Percentiles rank a stretch among this genome's conserved stretches.
These are phyloP conservation scores for Talaromyces trachyspermus DNA, from an alignment of 495 filamentous ascomycete genomes.

Conservation along the genomic window DNA sequence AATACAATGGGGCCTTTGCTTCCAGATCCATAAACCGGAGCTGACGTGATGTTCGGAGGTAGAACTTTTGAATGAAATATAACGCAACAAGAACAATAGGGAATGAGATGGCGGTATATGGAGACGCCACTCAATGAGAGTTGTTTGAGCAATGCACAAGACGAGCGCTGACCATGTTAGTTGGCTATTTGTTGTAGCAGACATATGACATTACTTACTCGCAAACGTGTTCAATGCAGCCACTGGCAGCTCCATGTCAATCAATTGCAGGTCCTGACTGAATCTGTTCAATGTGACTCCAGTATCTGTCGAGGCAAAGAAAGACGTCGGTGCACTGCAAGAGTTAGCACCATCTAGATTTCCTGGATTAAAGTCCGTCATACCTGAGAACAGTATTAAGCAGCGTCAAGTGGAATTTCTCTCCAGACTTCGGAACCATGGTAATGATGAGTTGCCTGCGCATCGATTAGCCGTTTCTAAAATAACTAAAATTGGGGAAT, in stretches of 20 bases:
- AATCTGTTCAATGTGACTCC: constrained; percentile 47
- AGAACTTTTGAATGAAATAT: constrained; percentile 52
- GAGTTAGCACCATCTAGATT: neutral
- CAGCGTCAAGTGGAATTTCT: constrained; percentile 40
- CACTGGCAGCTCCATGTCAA: constrained; percentile 49
- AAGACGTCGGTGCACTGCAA: constrained; percentile 34
- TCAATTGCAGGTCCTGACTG: constrained; percentile 53
- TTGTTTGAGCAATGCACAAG: constrained; percentile 42
- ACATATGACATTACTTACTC: constrained; percentile 18
- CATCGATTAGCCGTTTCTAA: constrained; percentile 2
- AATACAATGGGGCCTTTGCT: constrained; percentile 57
- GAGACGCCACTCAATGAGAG: constrained; percentile 41
- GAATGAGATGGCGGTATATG: constrained; percentile 44
- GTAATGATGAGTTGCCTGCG: constrained; percentile 41
- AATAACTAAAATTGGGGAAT: neutral
- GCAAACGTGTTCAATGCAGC: constrained; percentile 42
- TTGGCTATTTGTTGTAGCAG: neutral
- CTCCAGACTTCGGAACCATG: constrained; percentile 47
- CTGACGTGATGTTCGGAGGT: constrained; percentile 57
- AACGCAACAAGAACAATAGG: constrained; percentile 39
- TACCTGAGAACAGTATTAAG: constrained; percentile 42
- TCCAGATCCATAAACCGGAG: constrained; percentile 52
- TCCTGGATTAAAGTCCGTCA: too few relatives aligned
- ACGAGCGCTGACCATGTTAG: constrained; percentile 22
- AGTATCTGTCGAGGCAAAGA: constrained; percentile 40